Evolutionary conservation across 805 yeast species (phyloP).

Genomic region (Sugiyamaella valdiviana): DNA sequence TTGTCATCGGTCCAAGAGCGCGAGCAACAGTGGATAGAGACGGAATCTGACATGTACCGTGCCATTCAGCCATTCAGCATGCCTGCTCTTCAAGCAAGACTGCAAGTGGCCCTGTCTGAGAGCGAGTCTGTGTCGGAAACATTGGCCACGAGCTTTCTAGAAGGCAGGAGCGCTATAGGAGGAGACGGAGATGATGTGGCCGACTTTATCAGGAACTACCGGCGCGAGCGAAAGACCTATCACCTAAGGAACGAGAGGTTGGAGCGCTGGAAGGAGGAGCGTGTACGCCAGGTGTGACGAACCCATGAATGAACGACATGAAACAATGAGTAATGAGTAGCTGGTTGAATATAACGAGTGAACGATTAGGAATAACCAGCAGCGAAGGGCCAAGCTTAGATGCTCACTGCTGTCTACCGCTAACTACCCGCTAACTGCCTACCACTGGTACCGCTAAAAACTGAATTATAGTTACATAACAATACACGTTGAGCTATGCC

Average conservation of each 20-base stretch:
- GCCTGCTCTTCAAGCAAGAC: constrained; percentile 29
- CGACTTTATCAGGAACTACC: constrained; percentile 40
- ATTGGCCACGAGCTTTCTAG: constrained; percentile 31
- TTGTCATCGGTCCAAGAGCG: constrained; percentile 22
- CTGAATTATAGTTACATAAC: neutral
- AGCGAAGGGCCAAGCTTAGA: too few species aligned
- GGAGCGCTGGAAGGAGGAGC: constrained; percentile 41
- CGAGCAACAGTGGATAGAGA: constrained; percentile 33
- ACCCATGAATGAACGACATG: neutral
- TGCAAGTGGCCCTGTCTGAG: constrained; percentile 31
- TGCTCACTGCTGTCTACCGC: too few species aligned
- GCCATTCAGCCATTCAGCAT: constrained; percentile 35
- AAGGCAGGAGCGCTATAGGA: constrained; percentile 11
- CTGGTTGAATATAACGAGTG: too few species aligned
- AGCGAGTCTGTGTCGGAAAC: constrained; percentile 32
- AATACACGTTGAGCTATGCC: neutral
- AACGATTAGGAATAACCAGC: too few species aligned
- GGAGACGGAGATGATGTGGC: constrained; percentile 26
- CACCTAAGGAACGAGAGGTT: constrained; percentile 44
- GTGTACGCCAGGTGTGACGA: constrained; percentile 24
- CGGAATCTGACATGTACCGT: constrained; percentile 33
- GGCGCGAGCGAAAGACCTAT: constrained; percentile 37
- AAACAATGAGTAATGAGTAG: neutral
- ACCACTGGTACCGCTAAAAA: too few species aligned
- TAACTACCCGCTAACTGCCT: too few species aligned